Percentiles rank a stretch among this genome's conserved stretches.
phyloP scores from a whole-genome alignment of 495 filamentous ascomycete species.

The Neurospora intermedia region DNA sequence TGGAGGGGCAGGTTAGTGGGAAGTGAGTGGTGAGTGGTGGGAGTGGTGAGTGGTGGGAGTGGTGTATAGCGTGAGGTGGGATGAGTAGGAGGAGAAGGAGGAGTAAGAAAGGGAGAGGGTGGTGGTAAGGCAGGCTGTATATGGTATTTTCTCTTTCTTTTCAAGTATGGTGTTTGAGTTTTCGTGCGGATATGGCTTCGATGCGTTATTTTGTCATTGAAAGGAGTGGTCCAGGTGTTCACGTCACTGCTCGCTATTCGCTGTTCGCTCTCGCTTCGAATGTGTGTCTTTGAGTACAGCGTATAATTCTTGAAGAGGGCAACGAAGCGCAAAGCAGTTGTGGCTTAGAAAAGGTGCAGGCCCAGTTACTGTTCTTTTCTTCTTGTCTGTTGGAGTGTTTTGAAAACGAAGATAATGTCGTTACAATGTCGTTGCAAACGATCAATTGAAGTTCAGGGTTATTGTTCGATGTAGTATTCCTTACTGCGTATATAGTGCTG shows the following conservation, averaged over 20 bases:
- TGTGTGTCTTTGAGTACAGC: neutral
- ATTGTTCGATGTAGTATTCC: no score
- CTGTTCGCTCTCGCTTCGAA: neutral
- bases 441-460: no score
- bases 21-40: slow-evolving; percentile 3
- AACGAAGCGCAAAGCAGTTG: no score
- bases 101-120: neutral
- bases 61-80: neutral
- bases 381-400: no score
- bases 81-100: no score
- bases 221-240: neutral
- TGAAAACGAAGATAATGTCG: no score
- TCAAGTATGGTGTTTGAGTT: neutral
- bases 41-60: neutral
- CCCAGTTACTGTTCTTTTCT: no score
- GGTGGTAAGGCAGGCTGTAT: neutral
- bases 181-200: neutral
- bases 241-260: neutral
- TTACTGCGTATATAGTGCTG: rapidly evolving
- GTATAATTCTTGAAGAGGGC: no score
- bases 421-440: no score
- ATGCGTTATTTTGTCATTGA: neutral
- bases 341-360: no score
- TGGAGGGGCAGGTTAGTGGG: slow-evolving; percentile 55
- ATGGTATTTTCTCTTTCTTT: neutral